Conservation (phyloP, 208 protist species). For the Angomonas ambiguus region DNA sequence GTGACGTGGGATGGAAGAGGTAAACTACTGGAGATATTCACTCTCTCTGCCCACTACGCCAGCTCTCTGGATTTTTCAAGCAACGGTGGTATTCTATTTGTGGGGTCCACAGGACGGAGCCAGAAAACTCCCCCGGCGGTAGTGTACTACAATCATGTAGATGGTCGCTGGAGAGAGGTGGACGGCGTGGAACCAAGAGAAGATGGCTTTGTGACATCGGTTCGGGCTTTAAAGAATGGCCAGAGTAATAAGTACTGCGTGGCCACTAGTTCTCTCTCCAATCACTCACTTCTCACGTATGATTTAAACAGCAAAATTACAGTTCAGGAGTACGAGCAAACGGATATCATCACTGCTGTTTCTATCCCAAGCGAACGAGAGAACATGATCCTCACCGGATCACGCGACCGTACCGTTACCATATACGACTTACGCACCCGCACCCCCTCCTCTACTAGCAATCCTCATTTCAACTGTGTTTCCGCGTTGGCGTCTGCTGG, state of each 20-base stretch:
- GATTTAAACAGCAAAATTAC: constrained; percentile 34
- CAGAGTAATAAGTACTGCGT: constrained; percentile 36
- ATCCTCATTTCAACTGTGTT: constrained; percentile 71
- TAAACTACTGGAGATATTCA: constrained; percentile 60
- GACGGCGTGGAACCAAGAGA: constrained; percentile 64
- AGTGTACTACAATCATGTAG: constrained; percentile 68
- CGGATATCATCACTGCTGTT: constrained; percentile 80
- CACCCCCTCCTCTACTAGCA: constrained; percentile 32
- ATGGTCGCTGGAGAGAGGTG: constrained; percentile 73
- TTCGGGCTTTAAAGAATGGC: constrained; percentile 12
- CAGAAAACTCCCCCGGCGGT: constrained; percentile 56
- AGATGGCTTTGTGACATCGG: constrained; percentile 68
- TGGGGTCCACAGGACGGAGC: constrained; percentile 55
- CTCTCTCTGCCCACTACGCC: constrained; percentile 80
- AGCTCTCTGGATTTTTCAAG: constrained; percentile 79
- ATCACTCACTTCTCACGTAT: constrained; percentile 60
- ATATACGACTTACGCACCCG: constrained; percentile 68
- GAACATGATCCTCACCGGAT: constrained; percentile 72
- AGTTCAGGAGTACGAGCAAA: constrained; percentile 78
- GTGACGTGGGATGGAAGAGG: constrained; percentile 75
- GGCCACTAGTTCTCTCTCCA: constrained; percentile 27
- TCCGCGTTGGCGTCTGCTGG: constrained; percentile 71
- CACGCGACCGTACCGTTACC: constrained; percentile 73
- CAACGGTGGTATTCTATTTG: constrained; percentile 64
- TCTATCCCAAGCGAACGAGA: constrained; percentile 64